Evolutionary conservation across 441 rosid genomes (phyloP).

Genomic region (Populus hybrid): DNA sequence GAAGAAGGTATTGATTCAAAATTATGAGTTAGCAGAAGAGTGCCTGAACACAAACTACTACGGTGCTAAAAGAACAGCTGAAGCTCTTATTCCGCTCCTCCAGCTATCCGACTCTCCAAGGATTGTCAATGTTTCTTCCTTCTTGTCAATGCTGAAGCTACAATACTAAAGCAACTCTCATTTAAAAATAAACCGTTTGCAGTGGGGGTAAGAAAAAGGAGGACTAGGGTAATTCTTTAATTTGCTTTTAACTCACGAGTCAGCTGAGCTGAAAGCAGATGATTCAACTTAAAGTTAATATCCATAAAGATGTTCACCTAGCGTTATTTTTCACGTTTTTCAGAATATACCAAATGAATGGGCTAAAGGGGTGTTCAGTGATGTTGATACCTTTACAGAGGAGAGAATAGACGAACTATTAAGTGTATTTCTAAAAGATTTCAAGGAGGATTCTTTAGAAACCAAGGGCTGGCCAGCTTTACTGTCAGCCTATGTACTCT

Average conservation of each 20-base stretch:
- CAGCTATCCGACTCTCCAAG: slow-evolving; percentile 32
- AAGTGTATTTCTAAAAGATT: slow-evolving; percentile 22
- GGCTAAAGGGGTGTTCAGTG: background rate
- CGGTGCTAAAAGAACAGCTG: too few relatives aligned
- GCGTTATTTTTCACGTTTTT: background rate
- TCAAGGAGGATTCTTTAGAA: slow-evolving; percentile 25
- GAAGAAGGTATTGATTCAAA: slow-evolving; percentile 27
- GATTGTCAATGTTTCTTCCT: slow-evolving; percentile 42
- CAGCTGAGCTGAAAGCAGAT: background rate
- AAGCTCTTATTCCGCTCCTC: slow-evolving; percentile 40
- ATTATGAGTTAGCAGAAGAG: slow-evolving; percentile 31
- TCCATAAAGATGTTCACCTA: background rate
- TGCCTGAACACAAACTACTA: slow-evolving; percentile 39
- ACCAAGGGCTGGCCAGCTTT: slow-evolving; percentile 17
- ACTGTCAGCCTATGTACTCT: slow-evolving; percentile 20
- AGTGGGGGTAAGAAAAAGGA: too few relatives aligned
- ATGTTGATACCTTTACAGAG: slow-evolving; percentile 23
- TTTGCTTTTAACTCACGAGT: background rate
- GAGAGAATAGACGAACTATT: slow-evolving; percentile 33
- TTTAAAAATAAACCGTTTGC: background rate
- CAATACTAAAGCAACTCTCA: background rate
- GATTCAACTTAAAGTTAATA: background rate
- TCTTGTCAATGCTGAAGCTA: slow-evolving; percentile 33
- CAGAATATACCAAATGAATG: slow-evolving; percentile 11
- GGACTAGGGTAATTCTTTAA: background rate